Conservation (phyloP, 1,139 yeast genomes). For the Hansenula lynferdii region DNA sequence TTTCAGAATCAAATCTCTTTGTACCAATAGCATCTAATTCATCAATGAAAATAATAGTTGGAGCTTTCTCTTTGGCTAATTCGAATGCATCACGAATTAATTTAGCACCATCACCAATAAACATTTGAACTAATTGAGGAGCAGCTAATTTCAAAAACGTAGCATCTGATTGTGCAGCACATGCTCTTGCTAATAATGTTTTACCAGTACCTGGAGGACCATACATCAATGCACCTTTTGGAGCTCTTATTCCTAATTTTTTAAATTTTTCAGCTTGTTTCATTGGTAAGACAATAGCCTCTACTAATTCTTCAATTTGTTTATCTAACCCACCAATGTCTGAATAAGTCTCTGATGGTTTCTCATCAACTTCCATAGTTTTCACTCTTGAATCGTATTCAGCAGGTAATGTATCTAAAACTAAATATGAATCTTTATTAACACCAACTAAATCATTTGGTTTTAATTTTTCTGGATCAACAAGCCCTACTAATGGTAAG, state of each 20-base stretch:
- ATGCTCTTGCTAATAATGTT: conserved; percentile 93
- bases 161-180: conserved; percentile 99
- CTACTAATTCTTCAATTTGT: conserved; percentile 96
- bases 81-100: conserved; percentile 97
- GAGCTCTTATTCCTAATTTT: conserved; percentile 90
- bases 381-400: conserved; percentile 97
- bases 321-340: conserved; percentile 98
- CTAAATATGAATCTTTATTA: conserved; percentile 91
- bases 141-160: conserved; percentile 95
- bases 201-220: conserved; percentile 99
- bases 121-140: conserved; percentile 98
- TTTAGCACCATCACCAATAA: conserved; percentile 99
- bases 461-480: conserved; percentile 79
- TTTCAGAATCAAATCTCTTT: conserved; percentile 95
- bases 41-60: conserved; percentile 95
- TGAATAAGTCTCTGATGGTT: conserved; percentile 93
- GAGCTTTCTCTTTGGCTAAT: conserved; percentile 97
- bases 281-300: conserved; percentile 98
- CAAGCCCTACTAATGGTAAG: conserved; percentile 91
- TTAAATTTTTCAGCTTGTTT: conserved; percentile 96
- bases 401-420: conserved; percentile 91
- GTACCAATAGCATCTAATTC: conserved; percentile 99
- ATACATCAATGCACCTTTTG: conserved; percentile 98
- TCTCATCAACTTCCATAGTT: conserved; percentile 99
- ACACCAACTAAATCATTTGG: conserved; percentile 98